A percentile compares a stretch with the other conserved stretches of the same genome.
Conservation (phyloP, 805 yeast species). For the Barnettozyma sucrosica region DNA sequence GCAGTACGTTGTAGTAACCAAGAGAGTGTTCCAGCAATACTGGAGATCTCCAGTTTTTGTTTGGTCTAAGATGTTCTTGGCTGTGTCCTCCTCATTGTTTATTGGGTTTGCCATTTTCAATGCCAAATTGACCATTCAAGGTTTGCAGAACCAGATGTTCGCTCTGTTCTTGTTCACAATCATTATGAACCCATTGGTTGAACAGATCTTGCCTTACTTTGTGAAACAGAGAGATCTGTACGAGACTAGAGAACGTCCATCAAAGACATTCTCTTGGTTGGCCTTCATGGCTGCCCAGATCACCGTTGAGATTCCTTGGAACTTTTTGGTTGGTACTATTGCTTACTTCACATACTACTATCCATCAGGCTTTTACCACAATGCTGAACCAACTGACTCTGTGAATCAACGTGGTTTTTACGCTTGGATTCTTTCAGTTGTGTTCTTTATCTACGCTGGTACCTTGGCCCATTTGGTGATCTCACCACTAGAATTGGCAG, state of each 20-base stretch:
- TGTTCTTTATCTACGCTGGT: slow-evolving; percentile 43
- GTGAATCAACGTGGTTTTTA: slow-evolving; percentile 52
- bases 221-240: slow-evolving; percentile 58
- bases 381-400: slow-evolving; percentile 55
- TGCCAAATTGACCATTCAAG: slow-evolving; percentile 56
- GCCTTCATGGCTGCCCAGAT: slow-evolving; percentile 58
- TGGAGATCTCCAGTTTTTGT: slow-evolving; percentile 62
- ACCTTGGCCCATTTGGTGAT: slow-evolving; percentile 52
- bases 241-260: slow-evolving; percentile 70
- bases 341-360: slow-evolving; percentile 62
- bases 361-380: slow-evolving; percentile 60
- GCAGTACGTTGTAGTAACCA: slow-evolving; percentile 42
- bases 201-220: slow-evolving; percentile 60
- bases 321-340: slow-evolving; percentile 54
- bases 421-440: slow-evolving; percentile 38
- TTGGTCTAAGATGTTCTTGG: slow-evolving; percentile 54
- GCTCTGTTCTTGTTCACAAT: slow-evolving; percentile 64
- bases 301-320: slow-evolving; percentile 63
- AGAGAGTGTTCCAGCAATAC: slow-evolving; percentile 56
- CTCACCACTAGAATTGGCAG: slow-evolving; percentile 53
- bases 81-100: slow-evolving; percentile 52
- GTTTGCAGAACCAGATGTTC: slow-evolving; percentile 80
- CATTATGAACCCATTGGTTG: slow-evolving; percentile 48
- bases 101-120: slow-evolving; percentile 73
- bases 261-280: slow-evolving; percentile 64